These are phyloP conservation scores for Linum lewisii DNA, from an alignment of 345 rosid species.

Conservation along the genomic window DNA sequence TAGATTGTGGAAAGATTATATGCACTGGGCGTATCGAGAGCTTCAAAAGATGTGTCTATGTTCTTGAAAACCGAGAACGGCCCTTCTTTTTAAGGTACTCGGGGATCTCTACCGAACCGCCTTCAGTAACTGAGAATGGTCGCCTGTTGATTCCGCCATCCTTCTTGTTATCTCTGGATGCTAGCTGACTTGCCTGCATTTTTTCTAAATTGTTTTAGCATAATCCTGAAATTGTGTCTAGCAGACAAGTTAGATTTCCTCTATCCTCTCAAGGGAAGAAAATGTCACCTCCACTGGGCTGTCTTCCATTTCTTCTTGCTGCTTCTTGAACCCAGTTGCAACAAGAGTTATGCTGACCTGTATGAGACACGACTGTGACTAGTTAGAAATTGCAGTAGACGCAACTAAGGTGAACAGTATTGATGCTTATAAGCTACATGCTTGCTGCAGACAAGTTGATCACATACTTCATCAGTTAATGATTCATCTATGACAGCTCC, in stretches of 20 bases:
- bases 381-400: not conserved
- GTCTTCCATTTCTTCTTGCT: constrained; percentile 71
- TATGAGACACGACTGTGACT: not conserved
- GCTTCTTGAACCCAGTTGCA: constrained; percentile 90
- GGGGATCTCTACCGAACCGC: constrained; percentile 76
- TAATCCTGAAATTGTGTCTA: not conserved
- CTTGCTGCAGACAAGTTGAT: no score
- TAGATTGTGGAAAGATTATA: not conserved
- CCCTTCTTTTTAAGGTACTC: constrained; percentile 95
- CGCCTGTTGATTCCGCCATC: constrained; percentile 44
- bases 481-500: constrained; percentile 92
- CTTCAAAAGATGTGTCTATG: constrained; percentile 16
- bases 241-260: not conserved
- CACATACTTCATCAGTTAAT: constrained; percentile 70
- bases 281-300: constrained; percentile 51
- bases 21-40: not conserved
- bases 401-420: not conserved
- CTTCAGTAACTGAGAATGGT: constrained; percentile 53
- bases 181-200: constrained; percentile 48
- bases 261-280: not conserved
- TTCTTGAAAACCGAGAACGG: constrained; percentile 77
- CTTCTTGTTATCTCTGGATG: constrained; percentile 23
- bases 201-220: constrained; percentile 9
- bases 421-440: not conserved
- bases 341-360: constrained; percentile 88